Percentiles rank a stretch among this genome's conserved stretches.
These are phyloP conservation scores for Pseudogymnoascus sp. DNA, from an alignment of 2,329 filamentous ascomycete species.

Conservation along the genomic window DNA sequence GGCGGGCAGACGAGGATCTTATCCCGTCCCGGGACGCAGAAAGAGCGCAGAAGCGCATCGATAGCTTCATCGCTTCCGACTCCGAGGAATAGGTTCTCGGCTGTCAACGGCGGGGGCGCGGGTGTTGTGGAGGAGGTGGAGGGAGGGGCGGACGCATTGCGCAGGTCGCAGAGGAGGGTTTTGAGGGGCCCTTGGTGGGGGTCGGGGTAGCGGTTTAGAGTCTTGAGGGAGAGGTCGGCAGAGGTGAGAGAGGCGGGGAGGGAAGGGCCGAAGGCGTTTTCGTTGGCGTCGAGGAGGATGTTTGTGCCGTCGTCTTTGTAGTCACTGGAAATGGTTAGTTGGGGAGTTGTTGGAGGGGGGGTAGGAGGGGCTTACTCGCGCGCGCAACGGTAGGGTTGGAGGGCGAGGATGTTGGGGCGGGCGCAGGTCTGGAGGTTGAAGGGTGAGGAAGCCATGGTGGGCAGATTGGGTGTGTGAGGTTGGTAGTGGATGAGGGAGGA, in stretches of 20 bases:
- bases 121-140: conserved; percentile 63
- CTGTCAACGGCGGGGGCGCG: conserved; percentile 53
- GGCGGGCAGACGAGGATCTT: conserved; percentile 92
- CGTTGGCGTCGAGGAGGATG: conserved; percentile 92
- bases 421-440: conserved; percentile 70
- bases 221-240: conserved; percentile 31
- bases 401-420: conserved; percentile 64
- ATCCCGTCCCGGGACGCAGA: conserved; percentile 80
- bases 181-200: conserved; percentile 88
- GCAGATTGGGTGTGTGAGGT: background rate
- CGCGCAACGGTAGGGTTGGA: conserved; percentile 74
- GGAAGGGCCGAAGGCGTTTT: conserved; percentile 89
- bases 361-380: conserved; percentile 54
- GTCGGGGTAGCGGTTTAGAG: conserved; percentile 87
- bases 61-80: conserved; percentile 97
- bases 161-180: conserved; percentile 73
- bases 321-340: conserved; percentile 53
- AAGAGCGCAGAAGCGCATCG: conserved; percentile 85
- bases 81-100: conserved; percentile 85
- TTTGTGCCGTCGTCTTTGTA: conserved; percentile 98
- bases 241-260: conserved; percentile 43
- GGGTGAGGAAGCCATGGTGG: conserved; percentile 34
- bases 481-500: background rate
- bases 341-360: conserved; percentile 10
- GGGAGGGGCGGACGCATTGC: conserved; percentile 78